A percentile compares a stretch with the other conserved stretches of the same genome.
These are phyloP conservation scores for Smittium culicis DNA, from an alignment of 371 early-diverging fungal species.

Conservation along the genomic window DNA sequence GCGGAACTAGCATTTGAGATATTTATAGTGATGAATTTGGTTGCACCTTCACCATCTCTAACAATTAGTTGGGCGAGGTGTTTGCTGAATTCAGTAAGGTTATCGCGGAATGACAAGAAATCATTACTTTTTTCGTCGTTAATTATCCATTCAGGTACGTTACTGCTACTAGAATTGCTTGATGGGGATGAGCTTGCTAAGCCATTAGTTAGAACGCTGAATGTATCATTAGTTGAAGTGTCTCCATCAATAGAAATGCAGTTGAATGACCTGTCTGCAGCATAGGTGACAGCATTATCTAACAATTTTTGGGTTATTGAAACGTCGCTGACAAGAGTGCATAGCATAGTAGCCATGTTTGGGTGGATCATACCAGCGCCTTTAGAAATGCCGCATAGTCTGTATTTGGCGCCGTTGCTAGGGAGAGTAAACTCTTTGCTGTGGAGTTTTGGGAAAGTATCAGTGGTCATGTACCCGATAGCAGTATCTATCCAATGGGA, in stretches of 20 bases:
- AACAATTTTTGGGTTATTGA: conserved; percentile 45
- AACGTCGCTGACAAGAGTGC: conserved; percentile 74
- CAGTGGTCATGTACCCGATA: conserved; percentile 88
- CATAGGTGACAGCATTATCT: conserved; percentile 56
- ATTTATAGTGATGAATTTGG: conserved; percentile 85
- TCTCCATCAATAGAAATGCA: conserved; percentile 89
- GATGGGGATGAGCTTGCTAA: conserved; percentile 33
- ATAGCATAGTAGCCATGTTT: conserved; percentile 84
- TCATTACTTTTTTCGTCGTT: conserved; percentile 23
- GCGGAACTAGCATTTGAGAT: conserved; percentile 60
- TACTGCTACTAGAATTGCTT: too few relatives aligned
- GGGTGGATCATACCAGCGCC: conserved; percentile 95
- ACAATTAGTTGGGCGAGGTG: conserved; percentile 78
- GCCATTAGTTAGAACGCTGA: conserved; percentile 78
- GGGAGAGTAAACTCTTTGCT: conserved; percentile 41
- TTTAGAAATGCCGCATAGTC: conserved; percentile 85
- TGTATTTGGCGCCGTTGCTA: conserved; percentile 23
- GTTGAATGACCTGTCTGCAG: conserved; percentile 84
- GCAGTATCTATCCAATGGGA: conserved; percentile 67
- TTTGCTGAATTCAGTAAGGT: conserved; percentile 61
- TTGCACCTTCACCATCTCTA: conserved; percentile 91
- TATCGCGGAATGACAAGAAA: conserved; percentile 48
- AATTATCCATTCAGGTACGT: too few relatives aligned
- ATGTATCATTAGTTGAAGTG: conserved; percentile 90
- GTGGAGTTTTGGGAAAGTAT: conserved; percentile 84